Conservation (phyloP, 1,139 yeast species). For the Taphrina sp. region DNA sequence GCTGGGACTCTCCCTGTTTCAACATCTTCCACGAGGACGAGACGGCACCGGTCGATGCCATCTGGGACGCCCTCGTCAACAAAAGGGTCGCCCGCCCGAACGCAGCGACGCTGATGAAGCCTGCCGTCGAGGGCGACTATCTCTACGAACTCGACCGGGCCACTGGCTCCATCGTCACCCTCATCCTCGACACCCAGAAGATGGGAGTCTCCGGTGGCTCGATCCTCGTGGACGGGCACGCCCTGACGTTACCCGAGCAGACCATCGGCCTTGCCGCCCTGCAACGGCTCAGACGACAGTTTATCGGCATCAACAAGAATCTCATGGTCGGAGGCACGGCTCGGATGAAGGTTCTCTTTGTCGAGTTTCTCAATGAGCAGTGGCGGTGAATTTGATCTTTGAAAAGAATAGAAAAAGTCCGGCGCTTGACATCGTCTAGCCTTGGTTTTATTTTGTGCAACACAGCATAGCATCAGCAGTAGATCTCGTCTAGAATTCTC, state of each 20-base stretch:
- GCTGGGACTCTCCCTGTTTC: slow-evolving; percentile 95
- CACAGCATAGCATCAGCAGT: no score
- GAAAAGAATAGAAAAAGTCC: no score
- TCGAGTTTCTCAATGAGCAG: slow-evolving; percentile 60
- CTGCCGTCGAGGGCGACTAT: slow-evolving; percentile 70
- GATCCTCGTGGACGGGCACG: slow-evolving; percentile 14
- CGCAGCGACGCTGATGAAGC: slow-evolving; percentile 63
- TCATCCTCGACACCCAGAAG: slow-evolving; percentile 61
- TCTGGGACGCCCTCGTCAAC: slow-evolving; percentile 69
- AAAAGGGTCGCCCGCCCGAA: slow-evolving; percentile 55
- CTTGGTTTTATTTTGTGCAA: no score
- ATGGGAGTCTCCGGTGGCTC: slow-evolving; percentile 52
- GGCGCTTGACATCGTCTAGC: no score
- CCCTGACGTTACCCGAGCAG: slow-evolving; percentile 62
- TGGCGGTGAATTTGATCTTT: no score
- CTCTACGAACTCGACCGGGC: slow-evolving; percentile 73
- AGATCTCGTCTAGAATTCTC: no score
- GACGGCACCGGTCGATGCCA: slow-evolving; percentile 61
- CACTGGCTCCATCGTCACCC: slow-evolving; percentile 63
- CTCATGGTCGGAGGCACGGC: slow-evolving; percentile 53
- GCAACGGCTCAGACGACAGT: slow-evolving; percentile 80
- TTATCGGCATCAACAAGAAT: slow-evolving; percentile 73
- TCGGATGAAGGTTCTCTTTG: slow-evolving; percentile 68
- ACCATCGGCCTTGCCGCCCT: slow-evolving; percentile 70
- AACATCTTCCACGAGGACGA: slow-evolving; percentile 59